A percentile compares a stretch with the other conserved stretches of the same genome.
Evolutionary conservation across 148 eudicot genomes (phyloP).

Genomic region (Rhododendron williamsianum): DNA sequence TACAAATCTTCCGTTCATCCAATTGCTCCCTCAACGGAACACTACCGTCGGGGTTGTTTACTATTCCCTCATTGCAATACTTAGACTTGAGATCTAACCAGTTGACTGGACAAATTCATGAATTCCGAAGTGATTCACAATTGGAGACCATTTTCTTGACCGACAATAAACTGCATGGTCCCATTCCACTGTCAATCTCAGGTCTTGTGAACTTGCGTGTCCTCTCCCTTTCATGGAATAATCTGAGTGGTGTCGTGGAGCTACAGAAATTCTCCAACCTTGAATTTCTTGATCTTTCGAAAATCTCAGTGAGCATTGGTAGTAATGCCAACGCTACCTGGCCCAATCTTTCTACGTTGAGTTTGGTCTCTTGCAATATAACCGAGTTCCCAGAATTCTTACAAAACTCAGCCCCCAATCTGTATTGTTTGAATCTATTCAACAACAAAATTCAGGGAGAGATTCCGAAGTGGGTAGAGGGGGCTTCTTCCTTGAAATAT

Average conservation of each 20-base stretch:
- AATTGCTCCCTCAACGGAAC: too few species aligned
- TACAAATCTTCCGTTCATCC: too few species aligned
- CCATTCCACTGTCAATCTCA: background rate
- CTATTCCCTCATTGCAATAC: too few species aligned
- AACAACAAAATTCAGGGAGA: background rate
- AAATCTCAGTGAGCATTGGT: background rate
- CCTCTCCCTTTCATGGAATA: background rate
- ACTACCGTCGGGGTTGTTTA: too few species aligned
- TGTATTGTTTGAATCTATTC: too few species aligned
- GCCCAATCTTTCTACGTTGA: background rate
- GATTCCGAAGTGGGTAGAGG: background rate
- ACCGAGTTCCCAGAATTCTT: background rate
- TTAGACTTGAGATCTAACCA: too few species aligned
- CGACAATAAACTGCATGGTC: background rate
- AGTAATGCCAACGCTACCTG: background rate
- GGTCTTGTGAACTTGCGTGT: background rate
- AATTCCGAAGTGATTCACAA: too few species aligned
- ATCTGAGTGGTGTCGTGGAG: background rate
- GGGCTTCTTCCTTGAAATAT: background rate
- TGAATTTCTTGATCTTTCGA: background rate
- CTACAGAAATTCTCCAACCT: slow-evolving; percentile 1
- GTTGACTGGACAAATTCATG: too few species aligned
- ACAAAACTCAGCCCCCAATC: too few species aligned
- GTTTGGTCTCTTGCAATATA: background rate
- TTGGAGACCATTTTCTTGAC: too few species aligned